phyloP scores from a whole-genome alignment of 352 stramenopile species.

The Pythium aphanidermatum region DNA sequence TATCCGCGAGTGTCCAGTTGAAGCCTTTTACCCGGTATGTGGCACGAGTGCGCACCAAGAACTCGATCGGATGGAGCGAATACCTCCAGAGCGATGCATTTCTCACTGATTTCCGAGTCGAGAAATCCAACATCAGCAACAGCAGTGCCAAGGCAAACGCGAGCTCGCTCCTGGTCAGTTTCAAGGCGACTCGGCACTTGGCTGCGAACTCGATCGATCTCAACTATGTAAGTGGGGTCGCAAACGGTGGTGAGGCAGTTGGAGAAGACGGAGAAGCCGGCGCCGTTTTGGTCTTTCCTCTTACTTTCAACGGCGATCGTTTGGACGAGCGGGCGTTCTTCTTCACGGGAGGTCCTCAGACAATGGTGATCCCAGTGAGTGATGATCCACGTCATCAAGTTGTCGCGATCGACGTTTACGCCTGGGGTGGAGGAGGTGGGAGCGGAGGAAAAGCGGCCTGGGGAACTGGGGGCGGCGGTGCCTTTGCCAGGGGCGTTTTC shows the following conservation, averaged over 20 bases:
- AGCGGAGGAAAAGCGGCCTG: conserved; percentile 31
- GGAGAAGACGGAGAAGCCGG: conserved; percentile 39
- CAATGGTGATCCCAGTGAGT: conserved; percentile 23
- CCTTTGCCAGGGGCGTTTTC: conserved; percentile 58
- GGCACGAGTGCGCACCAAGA: conserved; percentile 32
- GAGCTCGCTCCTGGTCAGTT: too few relatives aligned
- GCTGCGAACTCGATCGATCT: conserved; percentile 42
- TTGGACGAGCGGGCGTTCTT: conserved; percentile 38
- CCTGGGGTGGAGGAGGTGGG: conserved; percentile 72
- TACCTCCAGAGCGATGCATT: conserved; percentile 29
- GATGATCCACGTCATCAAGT: conserved; percentile 28
- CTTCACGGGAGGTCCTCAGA: conserved; percentile 27
- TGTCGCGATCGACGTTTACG: conserved; percentile 59
- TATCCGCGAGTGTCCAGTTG: conserved; percentile 5
- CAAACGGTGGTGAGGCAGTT: conserved; percentile 26
- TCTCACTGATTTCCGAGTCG: conserved; percentile 27
- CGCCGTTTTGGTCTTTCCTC: conserved; percentile 51
- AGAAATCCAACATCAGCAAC: background rate
- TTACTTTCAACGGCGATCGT: conserved; percentile 35
- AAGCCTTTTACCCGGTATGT: conserved; percentile 36
- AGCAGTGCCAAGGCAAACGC: too few relatives aligned
- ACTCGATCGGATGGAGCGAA: conserved; percentile 14
- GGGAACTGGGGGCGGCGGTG: conserved; percentile 59
- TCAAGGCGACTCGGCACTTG: conserved; percentile 22
- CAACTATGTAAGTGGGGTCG: conserved; percentile 60